Conservation (phyloP, 2,329 filamentous ascomycete species). For the Capronia americana region DNA sequence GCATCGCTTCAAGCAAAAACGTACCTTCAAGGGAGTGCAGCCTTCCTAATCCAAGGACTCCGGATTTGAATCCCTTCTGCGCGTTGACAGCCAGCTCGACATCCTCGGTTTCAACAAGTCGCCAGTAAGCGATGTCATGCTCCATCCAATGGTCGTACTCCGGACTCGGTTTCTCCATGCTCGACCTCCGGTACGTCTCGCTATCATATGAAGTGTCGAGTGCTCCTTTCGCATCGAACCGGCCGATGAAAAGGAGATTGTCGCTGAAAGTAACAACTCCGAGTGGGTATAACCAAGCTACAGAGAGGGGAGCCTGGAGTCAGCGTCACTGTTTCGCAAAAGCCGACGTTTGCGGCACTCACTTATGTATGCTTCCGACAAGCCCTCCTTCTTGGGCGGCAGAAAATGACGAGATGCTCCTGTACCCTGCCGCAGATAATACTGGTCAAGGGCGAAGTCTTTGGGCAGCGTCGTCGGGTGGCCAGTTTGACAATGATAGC, state of each 20-base stretch:
- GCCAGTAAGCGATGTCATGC: conserved; percentile 37
- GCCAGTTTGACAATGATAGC: conserved; percentile 35
- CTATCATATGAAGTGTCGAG: conserved; percentile 36
- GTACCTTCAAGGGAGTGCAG: conserved; percentile 34
- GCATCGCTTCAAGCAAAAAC: neutral
- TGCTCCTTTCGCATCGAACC: conserved; percentile 34
- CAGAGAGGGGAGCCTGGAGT: neutral
- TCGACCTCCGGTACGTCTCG: conserved; percentile 36
- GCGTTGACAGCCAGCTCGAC: conserved; percentile 35
- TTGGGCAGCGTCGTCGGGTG: conserved; percentile 37
- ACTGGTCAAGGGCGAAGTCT: conserved; percentile 33
- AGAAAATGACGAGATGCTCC: conserved; percentile 36
- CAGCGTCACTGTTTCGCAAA: neutral
- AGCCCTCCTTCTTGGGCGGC: conserved; percentile 32
- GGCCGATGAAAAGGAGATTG: conserved; percentile 37
- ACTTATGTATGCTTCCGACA: conserved; percentile 35
- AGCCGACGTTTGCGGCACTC: neutral
- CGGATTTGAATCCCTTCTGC: conserved; percentile 36
- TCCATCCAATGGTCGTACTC: conserved; percentile 37
- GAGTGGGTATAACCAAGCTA: conserved; percentile 35
- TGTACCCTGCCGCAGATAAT: conserved; percentile 34
- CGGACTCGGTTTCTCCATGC: conserved; percentile 31
- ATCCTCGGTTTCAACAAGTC: conserved; percentile 34
- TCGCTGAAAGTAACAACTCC: conserved; percentile 36
- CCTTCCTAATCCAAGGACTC: conserved; percentile 30